Percentiles rank a stretch among this genome's conserved stretches.
Evolutionary conservation across 164 flowering plant genomes (phyloP).

Genomic region (Macadamia integrifolia): DNA sequence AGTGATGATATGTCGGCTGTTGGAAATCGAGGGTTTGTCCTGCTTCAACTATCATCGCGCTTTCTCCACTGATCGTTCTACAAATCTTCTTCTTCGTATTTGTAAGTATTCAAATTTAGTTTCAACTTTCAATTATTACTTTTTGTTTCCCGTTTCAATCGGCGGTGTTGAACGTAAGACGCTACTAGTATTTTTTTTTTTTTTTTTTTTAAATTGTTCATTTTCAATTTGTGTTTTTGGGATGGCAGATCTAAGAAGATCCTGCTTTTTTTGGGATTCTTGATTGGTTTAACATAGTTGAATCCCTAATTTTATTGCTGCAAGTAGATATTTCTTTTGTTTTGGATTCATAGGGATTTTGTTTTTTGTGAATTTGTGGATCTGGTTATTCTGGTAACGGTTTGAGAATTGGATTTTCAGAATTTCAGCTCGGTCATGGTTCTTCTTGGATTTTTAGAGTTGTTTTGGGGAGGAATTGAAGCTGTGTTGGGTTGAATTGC

Average conservation of each 20-base stretch:
- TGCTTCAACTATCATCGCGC: background rate
- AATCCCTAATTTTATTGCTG: slow-evolving; percentile 6
- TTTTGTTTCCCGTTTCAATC: background rate
- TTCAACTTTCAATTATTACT: background rate
- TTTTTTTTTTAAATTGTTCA: background rate
- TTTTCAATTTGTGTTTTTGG: slow-evolving; percentile 5
- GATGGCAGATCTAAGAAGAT: slow-evolving; percentile 25
- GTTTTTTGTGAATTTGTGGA: background rate
- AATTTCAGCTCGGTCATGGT: background rate
- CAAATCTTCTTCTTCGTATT: background rate
- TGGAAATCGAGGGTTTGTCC: slow-evolving; percentile 12
- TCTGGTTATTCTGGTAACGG: background rate
- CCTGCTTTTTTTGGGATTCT: slow-evolving; percentile 15
- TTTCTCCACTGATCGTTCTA: slow-evolving; percentile 8
- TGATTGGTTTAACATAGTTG: background rate
- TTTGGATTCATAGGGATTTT: background rate
- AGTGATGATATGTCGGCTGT: slow-evolving; percentile 11
- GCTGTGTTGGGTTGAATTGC: background rate
- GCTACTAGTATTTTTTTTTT: too few species aligned
- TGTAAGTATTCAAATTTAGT: slow-evolving; percentile 11
- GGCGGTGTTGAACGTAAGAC: slow-evolving; percentile 1
- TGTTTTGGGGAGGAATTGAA: background rate
- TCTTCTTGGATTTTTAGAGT: background rate
- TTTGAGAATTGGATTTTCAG: background rate
- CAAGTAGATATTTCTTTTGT: slow-evolving; percentile 2